phyloP scores from a whole-genome alignment of 2,329 filamentous ascomycete species.

The Anthostomella pinea region DNA sequence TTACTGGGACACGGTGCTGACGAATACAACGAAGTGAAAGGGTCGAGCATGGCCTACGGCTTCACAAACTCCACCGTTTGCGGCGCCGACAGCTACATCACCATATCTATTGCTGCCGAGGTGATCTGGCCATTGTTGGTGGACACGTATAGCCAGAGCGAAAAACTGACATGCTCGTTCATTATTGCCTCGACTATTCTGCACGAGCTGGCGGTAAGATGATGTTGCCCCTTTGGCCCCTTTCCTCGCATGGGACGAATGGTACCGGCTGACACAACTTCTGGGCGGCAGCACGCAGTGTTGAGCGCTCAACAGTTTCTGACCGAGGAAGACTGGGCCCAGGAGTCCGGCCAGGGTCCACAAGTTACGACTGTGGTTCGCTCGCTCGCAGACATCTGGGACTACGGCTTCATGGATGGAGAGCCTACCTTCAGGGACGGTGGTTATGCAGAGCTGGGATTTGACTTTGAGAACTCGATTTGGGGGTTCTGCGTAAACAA shows the following conservation, averaged over 20 bases:
- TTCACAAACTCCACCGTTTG: background rate
- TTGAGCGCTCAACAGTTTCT: slow-evolving; percentile 5
- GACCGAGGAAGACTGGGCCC: background rate
- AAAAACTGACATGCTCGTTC: slow-evolving; percentile 26
- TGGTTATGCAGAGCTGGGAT: slow-evolving; percentile 9
- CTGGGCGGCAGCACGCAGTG: slow-evolving; percentile 26
- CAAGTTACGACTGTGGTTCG: slow-evolving; percentile 1
- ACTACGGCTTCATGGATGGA: background rate
- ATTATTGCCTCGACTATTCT: slow-evolving; percentile 21
- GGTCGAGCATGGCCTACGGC: slow-evolving; percentile 10
- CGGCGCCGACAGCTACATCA: background rate
- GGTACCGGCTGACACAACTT: too few relatives aligned
- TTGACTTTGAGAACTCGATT: slow-evolving; percentile 16
- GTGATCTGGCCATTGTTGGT: slow-evolving; percentile 29
- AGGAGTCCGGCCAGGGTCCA: slow-evolving; percentile 2
- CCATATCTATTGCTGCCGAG: slow-evolving; percentile 17
- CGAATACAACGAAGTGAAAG: background rate
- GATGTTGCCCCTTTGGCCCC: background rate
- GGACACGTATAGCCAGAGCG: slow-evolving; percentile 19
- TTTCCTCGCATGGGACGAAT: too few relatives aligned
- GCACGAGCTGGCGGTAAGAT: slow-evolving; percentile 28
- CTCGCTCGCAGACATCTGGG: slow-evolving; percentile 6
- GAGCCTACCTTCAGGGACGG: slow-evolving; percentile 14
- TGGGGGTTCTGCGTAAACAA: slow-evolving; percentile 12
- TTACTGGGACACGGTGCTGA: background rate